Evolutionary conservation across 2,329 filamentous ascomycete species (phyloP).

Genomic region (Diaporthe sp.): DNA sequence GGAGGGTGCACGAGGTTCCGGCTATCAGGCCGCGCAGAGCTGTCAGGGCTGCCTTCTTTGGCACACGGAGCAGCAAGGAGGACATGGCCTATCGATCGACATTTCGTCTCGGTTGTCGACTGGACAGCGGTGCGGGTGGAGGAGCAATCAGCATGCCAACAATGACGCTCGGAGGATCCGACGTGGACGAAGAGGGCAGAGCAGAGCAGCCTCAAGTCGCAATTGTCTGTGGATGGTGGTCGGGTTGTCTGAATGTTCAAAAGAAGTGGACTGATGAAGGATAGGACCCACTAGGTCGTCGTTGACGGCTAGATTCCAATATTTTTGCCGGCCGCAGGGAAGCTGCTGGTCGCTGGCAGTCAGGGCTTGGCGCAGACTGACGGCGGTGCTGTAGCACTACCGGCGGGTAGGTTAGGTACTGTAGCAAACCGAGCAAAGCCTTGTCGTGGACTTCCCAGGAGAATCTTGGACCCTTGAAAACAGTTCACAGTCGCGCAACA

Average conservation of each 20-base stretch:
- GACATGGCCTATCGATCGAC: slow-evolving; percentile 47
- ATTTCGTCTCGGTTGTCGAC: slow-evolving; percentile 40
- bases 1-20: slow-evolving; percentile 61
- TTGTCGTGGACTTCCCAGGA: neutral
- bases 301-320: slow-evolving; percentile 31
- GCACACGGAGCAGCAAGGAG: slow-evolving; percentile 54
- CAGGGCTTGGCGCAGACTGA: neutral
- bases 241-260: slow-evolving; percentile 24
- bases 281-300: slow-evolving; percentile 11
- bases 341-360: slow-evolving; percentile 1
- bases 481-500: neutral
- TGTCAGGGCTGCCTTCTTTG: slow-evolving; percentile 61
- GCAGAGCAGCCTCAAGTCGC: neutral
- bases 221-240: slow-evolving; percentile 1
- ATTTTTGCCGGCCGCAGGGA: slow-evolving; percentile 33
- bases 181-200: neutral
- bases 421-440: slow-evolving; percentile 7
- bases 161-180: neutral
- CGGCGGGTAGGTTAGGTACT: neutral
- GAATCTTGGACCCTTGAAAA: neutral
- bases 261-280: slow-evolving; percentile 25
- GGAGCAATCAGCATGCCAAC: slow-evolving; percentile 33
- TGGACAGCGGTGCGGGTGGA: slow-evolving; percentile 28
- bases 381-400: neutral
- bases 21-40: slow-evolving; percentile 59